phyloP scores from a whole-genome alignment of 768 basidiomycete species.

The Xerocomellus chrysenteron region DNA sequence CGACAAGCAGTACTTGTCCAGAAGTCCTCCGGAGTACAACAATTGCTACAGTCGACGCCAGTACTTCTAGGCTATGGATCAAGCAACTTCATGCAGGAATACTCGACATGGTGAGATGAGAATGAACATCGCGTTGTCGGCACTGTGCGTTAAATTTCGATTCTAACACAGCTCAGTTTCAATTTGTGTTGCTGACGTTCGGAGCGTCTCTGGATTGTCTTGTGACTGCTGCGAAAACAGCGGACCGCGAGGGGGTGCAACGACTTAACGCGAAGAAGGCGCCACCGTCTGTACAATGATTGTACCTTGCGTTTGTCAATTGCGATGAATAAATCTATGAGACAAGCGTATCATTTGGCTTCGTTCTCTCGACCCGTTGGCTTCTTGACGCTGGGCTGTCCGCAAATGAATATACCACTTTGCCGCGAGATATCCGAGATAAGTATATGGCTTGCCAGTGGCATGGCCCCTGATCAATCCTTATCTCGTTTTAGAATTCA shows the following conservation, averaged over 20 bases:
- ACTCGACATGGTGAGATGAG: background rate
- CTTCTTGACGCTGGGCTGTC: background rate
- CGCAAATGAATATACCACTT: background rate
- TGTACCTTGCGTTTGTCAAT: background rate
- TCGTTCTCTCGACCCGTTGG: background rate
- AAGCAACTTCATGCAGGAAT: background rate
- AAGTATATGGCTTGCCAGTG: no score
- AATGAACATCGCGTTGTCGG: background rate
- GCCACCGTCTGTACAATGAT: background rate
- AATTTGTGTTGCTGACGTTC: no score
- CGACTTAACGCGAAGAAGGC: background rate
- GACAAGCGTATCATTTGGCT: background rate
- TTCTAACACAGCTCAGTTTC: no score
- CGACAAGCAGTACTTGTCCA: background rate
- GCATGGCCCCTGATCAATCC: no score
- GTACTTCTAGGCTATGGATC: no score
- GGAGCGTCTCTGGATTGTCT: no score
- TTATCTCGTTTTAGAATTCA: no score
- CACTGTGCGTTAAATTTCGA: no score
- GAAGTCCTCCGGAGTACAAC: background rate
- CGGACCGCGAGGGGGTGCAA: no score
- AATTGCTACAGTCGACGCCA: background rate
- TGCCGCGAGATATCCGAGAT: no score
- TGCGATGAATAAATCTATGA: background rate
- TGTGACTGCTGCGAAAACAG: no score